Percentiles rank a stretch among this genome's conserved stretches.
Conservation (phyloP, 257 asterid species). For the Solanum acaule region DNA sequence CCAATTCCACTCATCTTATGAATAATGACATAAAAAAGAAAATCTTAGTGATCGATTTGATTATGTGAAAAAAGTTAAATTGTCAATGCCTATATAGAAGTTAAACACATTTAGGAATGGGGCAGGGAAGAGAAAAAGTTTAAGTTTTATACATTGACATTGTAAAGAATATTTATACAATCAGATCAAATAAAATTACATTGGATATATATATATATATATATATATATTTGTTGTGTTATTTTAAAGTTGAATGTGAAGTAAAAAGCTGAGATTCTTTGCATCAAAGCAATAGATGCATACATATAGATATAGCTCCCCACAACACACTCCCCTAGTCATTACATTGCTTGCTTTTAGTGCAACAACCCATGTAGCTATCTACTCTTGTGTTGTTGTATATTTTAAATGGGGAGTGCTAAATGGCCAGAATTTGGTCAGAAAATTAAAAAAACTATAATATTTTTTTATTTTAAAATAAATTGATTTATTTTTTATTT, state of each 20-base stretch:
- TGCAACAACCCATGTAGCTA: constrained; percentile 22
- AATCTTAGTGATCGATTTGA: background rate
- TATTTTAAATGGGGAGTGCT: too few species aligned
- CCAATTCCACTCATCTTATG: background rate
- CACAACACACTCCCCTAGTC: background rate
- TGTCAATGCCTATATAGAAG: background rate
- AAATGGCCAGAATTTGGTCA: too few species aligned
- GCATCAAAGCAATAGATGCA: constrained; percentile 6
- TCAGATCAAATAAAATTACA: background rate
- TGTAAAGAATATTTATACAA: background rate
- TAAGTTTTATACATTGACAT: background rate
- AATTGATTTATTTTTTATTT: too few species aligned
- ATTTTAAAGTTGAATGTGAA: background rate
- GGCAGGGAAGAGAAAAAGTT: background rate
- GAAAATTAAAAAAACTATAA: too few species aligned
- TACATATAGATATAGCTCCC: background rate
- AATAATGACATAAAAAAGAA: background rate
- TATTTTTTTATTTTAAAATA: too few species aligned
- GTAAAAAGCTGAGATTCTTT: constrained; percentile 23
- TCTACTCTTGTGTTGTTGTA: background rate
- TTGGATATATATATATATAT: too few species aligned
- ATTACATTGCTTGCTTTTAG: constrained; percentile 21
- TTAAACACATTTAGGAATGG: background rate
- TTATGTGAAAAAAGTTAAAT: too few species aligned
- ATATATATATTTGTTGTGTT: background rate